These are phyloP conservation scores for Lasiodiplodia hormozganensis DNA, from an alignment of 2,329 filamentous ascomycete genomes.

Conservation along the genomic window DNA sequence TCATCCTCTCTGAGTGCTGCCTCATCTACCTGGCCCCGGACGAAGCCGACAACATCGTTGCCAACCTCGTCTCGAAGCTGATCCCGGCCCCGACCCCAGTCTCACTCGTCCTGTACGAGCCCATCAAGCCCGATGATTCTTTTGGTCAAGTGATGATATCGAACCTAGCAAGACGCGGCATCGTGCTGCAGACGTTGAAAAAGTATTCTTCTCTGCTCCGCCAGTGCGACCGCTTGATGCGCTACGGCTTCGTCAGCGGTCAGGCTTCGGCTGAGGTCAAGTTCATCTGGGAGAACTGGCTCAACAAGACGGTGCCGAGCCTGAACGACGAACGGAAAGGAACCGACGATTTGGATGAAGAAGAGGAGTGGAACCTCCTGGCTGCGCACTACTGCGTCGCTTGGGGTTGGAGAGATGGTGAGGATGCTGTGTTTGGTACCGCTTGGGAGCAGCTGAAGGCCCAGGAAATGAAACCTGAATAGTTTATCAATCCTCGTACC, in stretches of 20 bases:
- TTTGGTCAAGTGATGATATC: constrained; percentile 93
- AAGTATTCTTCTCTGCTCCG: constrained; percentile 71
- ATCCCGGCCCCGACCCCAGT: constrained; percentile 56
- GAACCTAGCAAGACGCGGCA: constrained; percentile 82
- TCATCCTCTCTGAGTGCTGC: constrained; percentile 94
- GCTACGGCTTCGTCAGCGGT: constrained; percentile 69
- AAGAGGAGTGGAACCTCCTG: constrained; percentile 91
- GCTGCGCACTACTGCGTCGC: constrained; percentile 88
- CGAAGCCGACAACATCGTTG: constrained; percentile 69
- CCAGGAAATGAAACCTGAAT: constrained; percentile 19
- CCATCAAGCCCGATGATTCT: constrained; percentile 79
- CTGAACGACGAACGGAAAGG: constrained; percentile 67
- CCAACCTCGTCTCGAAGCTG: constrained; percentile 44
- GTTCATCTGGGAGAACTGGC: constrained; percentile 80
- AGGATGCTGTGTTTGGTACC: constrained; percentile 14
- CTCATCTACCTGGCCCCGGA: constrained; percentile 81
- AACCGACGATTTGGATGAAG: constrained; percentile 89
- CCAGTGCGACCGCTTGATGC: constrained; percentile 71
- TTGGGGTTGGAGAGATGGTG: constrained; percentile 78
- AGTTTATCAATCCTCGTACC: background rate
- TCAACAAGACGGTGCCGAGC: constrained; percentile 74
- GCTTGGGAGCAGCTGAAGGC: constrained; percentile 14
- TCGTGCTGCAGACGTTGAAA: constrained; percentile 82
- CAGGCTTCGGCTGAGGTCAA: constrained; percentile 67
- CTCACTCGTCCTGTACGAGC: constrained; percentile 83